phyloP scores from a whole-genome alignment of 2,329 filamentous ascomycete species.

The Penicillium sp. region DNA sequence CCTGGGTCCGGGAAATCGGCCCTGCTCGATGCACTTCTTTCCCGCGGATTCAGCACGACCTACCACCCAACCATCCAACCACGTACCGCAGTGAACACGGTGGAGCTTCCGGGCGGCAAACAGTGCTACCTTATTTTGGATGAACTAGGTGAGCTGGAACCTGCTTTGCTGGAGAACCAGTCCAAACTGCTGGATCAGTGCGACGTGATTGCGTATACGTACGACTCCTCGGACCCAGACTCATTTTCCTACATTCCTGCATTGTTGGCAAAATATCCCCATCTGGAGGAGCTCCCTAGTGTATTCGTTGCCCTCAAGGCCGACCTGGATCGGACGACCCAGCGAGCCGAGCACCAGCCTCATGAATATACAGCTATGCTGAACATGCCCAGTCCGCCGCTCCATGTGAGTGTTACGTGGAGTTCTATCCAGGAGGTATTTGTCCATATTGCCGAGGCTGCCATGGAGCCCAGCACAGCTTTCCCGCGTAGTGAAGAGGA shows the following conservation, averaged over 20 bases:
- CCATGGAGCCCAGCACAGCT: conserved; percentile 81
- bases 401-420: conserved; percentile 96
- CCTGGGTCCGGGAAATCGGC: conserved; percentile 86
- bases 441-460: conserved; percentile 84
- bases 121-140: conserved; percentile 96
- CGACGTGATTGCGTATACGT: conserved; percentile 91
- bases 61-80: conserved; percentile 96
- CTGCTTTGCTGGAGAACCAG: conserved; percentile 88
- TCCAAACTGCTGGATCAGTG: conserved; percentile 80
- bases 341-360: conserved; percentile 83
- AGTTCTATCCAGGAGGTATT: conserved; percentile 91
- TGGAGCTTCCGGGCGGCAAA: conserved; percentile 91
- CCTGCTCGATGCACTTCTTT: conserved; percentile 85
- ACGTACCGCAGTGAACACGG: conserved; percentile 88
- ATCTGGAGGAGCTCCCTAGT: conserved; percentile 83
- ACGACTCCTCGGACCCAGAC: conserved; percentile 95
- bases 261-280: conserved; percentile 72
- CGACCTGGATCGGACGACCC: conserved; percentile 94
- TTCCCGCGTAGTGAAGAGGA: conserved; percentile 91
- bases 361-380: conserved; percentile 83
- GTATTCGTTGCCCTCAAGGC: conserved; percentile 94
- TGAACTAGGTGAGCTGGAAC: conserved; percentile 92
- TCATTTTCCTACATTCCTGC: conserved; percentile 90
- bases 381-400: conserved; percentile 77
- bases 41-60: conserved; percentile 75